Evolutionary conservation across 148 eudicot species (phyloP).

Genomic region (Persicaria tinctoria): DNA sequence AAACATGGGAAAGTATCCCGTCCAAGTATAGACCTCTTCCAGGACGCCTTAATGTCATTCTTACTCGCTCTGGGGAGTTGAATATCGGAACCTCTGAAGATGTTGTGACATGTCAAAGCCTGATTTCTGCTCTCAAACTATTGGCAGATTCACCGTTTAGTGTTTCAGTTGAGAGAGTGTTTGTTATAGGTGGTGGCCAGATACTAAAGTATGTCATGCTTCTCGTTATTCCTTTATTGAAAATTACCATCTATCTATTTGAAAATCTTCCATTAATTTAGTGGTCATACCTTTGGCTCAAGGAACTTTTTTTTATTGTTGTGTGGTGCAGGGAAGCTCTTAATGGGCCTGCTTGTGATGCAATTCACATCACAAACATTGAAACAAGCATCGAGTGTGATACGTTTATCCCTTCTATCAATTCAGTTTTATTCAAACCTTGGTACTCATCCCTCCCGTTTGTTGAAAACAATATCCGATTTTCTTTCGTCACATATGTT

Average conservation of each 20-base stretch:
- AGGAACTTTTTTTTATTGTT: slow-evolving; percentile 13
- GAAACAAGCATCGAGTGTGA: slow-evolving; percentile 68
- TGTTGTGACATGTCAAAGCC: slow-evolving; percentile 63
- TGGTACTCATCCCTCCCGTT: slow-evolving; percentile 79
- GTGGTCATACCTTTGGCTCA: background rate
- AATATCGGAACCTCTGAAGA: slow-evolving; percentile 43
- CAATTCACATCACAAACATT: slow-evolving; percentile 82
- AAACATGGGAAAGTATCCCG: slow-evolving; percentile 97
- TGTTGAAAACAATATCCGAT: slow-evolving; percentile 54
- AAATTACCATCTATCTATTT: background rate
- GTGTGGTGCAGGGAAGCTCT: slow-evolving; percentile 64
- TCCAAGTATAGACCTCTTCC: slow-evolving; percentile 56
- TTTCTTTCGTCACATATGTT: slow-evolving; percentile 70
- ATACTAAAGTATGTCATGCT: slow-evolving; percentile 47
- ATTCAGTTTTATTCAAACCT: slow-evolving; percentile 59
- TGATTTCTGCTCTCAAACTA: slow-evolving; percentile 54
- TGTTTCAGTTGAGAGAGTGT: slow-evolving; percentile 60
- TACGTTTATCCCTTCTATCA: slow-evolving; percentile 74
- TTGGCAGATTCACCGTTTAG: slow-evolving; percentile 55
- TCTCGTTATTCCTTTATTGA: background rate
- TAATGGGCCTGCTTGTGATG: slow-evolving; percentile 79
- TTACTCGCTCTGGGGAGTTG: slow-evolving; percentile 54
- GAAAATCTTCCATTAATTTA: background rate
- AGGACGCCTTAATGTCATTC: slow-evolving; percentile 78
- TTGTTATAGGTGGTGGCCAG: slow-evolving; percentile 87